phyloP scores from a whole-genome alignment of 176 grass and related monocot genomes.

The Carex myosuroides region DNA sequence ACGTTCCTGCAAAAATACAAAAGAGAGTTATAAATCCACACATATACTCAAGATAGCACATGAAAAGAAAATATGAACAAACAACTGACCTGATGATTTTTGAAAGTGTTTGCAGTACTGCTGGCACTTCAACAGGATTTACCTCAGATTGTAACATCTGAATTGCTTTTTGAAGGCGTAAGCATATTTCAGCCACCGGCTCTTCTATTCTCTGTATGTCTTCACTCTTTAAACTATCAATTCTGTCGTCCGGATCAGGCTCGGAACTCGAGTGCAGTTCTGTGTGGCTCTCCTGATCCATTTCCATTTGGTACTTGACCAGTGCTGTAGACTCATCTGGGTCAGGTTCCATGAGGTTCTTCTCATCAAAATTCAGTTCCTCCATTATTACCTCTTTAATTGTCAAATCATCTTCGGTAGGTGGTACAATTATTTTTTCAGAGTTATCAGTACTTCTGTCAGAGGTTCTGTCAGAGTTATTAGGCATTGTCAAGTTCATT shows the following conservation, averaged over 20 bases:
- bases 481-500: slow-evolving; percentile 15
- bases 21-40: neutral
- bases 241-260: slow-evolving; percentile 39
- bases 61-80: neutral
- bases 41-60: neutral
- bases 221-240: slow-evolving; percentile 32
- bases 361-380: slow-evolving; percentile 5
- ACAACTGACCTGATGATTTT: slow-evolving; percentile 60
- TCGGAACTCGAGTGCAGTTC: slow-evolving; percentile 19
- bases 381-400: slow-evolving; percentile 29
- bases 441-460: slow-evolving; percentile 13
- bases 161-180: slow-evolving; percentile 55
- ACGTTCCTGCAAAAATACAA: slow-evolving; percentile 46
- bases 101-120: slow-evolving; percentile 67
- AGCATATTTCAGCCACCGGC: slow-evolving; percentile 45
- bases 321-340: slow-evolving; percentile 29
- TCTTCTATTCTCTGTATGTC: slow-evolving; percentile 70
- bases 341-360: slow-evolving; percentile 29
- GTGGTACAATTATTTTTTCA: slow-evolving; percentile 30
- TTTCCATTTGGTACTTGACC: slow-evolving; percentile 15
- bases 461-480: neutral
- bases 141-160: slow-evolving; percentile 51
- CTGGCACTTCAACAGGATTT: slow-evolving; percentile 45
- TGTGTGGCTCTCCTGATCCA: slow-evolving; percentile 13
- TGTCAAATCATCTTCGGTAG: slow-evolving; percentile 41